Conservation (phyloP, 2,329 filamentous ascomycete genomes). For the Monosporascus sp. region DNA sequence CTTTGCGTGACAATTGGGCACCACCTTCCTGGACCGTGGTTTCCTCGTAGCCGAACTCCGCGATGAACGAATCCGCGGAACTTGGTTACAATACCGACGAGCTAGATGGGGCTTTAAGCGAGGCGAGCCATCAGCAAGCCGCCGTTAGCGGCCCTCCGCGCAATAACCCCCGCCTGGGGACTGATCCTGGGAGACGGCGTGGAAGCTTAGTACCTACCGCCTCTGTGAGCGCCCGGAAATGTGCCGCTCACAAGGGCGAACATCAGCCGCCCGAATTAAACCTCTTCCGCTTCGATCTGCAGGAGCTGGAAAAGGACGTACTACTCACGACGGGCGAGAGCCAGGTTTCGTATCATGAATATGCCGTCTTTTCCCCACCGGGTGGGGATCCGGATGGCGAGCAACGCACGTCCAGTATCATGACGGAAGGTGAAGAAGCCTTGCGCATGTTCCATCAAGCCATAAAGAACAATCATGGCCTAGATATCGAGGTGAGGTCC, state of each 20-base stretch:
- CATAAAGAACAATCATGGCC: conserved; percentile 17
- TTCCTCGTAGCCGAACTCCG: not conserved
- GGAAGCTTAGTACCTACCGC: conserved; percentile 19
- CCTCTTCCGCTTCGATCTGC: conserved; percentile 26
- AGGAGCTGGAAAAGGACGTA: conserved; percentile 20
- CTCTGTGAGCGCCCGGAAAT: conserved; percentile 5
- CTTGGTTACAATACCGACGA: conserved; percentile 26
- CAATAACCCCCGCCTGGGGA: conserved; percentile 12
- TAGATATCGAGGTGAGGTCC: conserved; percentile 22
- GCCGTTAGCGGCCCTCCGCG: conserved; percentile 14
- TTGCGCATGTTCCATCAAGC: conserved; percentile 23
- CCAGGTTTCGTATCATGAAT: conserved; percentile 25
- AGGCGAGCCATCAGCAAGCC: conserved; percentile 14
- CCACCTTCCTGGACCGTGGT: not conserved
- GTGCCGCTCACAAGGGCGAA: conserved; percentile 6
- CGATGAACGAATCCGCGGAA: conserved; percentile 6
- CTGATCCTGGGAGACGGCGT: conserved; percentile 20
- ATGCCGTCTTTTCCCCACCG: conserved; percentile 22
- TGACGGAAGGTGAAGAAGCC: conserved; percentile 22
- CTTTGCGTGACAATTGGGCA: not conserved
- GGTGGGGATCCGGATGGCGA: conserved; percentile 12
- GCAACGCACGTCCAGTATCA: conserved; percentile 22
- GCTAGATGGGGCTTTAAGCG: conserved; percentile 22
- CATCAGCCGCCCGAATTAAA: conserved; percentile 17
- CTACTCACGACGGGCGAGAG: conserved; percentile 20